These are phyloP conservation scores for Flaveria linearis DNA, from an alignment of 129 eudicot species.

Conservation along the genomic window DNA sequence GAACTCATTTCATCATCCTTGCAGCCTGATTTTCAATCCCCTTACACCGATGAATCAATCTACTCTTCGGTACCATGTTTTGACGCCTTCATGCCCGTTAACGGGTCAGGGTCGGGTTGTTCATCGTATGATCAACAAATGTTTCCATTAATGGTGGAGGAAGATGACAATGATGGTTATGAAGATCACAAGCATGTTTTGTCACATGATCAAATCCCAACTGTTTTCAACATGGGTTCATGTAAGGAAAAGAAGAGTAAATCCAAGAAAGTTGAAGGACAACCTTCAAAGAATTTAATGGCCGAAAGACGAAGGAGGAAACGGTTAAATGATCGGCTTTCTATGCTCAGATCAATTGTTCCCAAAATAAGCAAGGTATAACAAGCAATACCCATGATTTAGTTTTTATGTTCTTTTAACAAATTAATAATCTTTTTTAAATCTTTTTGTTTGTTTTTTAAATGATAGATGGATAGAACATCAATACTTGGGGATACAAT, in stretches of 20 bases:
- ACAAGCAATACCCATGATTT: slow-evolving; percentile 11
- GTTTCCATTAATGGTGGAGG: slow-evolving; percentile 32
- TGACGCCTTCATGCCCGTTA: slow-evolving; percentile 14
- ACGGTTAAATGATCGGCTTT: slow-evolving; percentile 73
- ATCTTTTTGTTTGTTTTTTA: background rate
- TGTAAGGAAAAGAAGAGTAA: slow-evolving; percentile 44
- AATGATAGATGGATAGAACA: slow-evolving; percentile 86
- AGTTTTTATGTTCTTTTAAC: background rate
- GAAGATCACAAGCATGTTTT: slow-evolving; percentile 26
- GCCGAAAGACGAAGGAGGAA: slow-evolving; percentile 80
- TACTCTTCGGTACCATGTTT: slow-evolving; percentile 35
- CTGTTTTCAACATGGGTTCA: slow-evolving; percentile 34
- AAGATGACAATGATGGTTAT: slow-evolving; percentile 23
- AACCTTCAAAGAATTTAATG: slow-evolving; percentile 84
- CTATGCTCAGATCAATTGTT: slow-evolving; percentile 82
- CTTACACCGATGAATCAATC: slow-evolving; percentile 41
- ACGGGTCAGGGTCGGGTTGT: slow-evolving; percentile 22
- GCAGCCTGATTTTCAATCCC: slow-evolving; percentile 40
- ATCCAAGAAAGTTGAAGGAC: slow-evolving; percentile 54
- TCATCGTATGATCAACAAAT: slow-evolving; percentile 46
- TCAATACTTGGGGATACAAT: slow-evolving; percentile 87
- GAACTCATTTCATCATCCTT: slow-evolving; percentile 34
- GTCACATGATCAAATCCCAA: slow-evolving; percentile 28
- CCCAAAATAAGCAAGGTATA: slow-evolving; percentile 85
- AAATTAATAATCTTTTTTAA: background rate